Conservation (phyloP, 2,329 filamentous ascomycete genomes). For the Fusarium agapanthi region DNA sequence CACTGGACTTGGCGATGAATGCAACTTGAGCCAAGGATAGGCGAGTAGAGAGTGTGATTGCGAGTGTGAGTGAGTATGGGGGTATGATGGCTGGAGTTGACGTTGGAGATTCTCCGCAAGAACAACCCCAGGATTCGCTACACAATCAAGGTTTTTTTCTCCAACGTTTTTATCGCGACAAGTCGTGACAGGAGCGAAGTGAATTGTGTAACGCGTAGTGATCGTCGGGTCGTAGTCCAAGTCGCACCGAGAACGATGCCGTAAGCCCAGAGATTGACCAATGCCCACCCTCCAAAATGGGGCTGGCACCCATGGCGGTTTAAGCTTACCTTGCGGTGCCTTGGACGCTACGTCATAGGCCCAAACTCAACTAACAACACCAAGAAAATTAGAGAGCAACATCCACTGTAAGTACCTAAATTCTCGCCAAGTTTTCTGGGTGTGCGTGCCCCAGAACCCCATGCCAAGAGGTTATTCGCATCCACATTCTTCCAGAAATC, state of each 20-base stretch:
- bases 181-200: too few relatives aligned
- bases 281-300: background rate
- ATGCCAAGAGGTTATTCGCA: constrained; percentile 10
- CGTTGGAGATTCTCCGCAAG: constrained; percentile 6
- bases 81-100: background rate
- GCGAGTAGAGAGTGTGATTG: background rate
- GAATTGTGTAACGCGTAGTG: constrained; percentile 1
- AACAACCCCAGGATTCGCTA: constrained; percentile 22
- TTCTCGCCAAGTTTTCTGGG: constrained; percentile 9
- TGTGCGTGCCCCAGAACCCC: constrained; percentile 26
- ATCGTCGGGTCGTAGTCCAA: constrained; percentile 22
- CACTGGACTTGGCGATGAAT: constrained; percentile 24
- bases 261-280: constrained; percentile 16
- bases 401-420: background rate
- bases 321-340: constrained; percentile 41
- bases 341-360: constrained; percentile 39
- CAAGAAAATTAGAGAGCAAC: background rate
- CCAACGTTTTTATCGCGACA: background rate
- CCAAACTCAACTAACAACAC: constrained; percentile 18
- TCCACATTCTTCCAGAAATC: constrained; percentile 30
- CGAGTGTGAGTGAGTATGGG: background rate
- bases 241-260: constrained; percentile 38
- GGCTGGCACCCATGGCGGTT: constrained; percentile 18
- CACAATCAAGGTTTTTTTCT: constrained; percentile 17
- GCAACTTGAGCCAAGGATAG: background rate